phyloP scores from a whole-genome alignment of 148 eudicot species.

The Arbutus unedo region DNA sequence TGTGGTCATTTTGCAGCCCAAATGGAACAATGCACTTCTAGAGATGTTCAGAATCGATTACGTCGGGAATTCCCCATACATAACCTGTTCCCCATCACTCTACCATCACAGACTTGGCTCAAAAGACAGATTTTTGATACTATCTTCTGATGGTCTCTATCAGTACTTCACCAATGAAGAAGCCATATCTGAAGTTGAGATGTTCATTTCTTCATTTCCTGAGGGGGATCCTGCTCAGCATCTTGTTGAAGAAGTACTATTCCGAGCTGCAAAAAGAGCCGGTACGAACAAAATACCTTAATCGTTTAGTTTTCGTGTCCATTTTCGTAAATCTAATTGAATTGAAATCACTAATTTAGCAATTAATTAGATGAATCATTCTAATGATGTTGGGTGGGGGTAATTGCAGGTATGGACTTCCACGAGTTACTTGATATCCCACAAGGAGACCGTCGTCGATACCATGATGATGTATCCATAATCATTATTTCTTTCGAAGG shows the following conservation, averaged over 20 bases:
- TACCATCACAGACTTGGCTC: slow-evolving; percentile 69
- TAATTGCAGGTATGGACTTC: slow-evolving; percentile 52
- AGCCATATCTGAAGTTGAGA: slow-evolving; percentile 76
- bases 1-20: slow-evolving; percentile 36
- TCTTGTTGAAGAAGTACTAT: slow-evolving; percentile 77
- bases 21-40: slow-evolving; percentile 81
- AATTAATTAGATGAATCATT: no score
- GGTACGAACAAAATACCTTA: slow-evolving; percentile 34
- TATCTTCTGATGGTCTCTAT: slow-evolving; percentile 91
- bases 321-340: not conserved
- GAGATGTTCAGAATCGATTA: slow-evolving; percentile 83
- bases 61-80: slow-evolving; percentile 65
- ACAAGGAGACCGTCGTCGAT: slow-evolving; percentile 81
- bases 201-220: slow-evolving; percentile 60
- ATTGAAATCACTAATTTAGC: not conserved
- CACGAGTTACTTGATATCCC: slow-evolving; percentile 83
- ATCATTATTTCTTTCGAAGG: slow-evolving; percentile 85
- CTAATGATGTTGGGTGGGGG: not conserved
- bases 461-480: slow-evolving; percentile 90
- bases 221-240: slow-evolving; percentile 98
- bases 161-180: slow-evolving; percentile 90
- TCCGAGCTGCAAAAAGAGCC: slow-evolving; percentile 86
- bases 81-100: slow-evolving; percentile 63
- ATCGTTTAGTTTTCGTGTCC: not conserved
- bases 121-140: slow-evolving; percentile 68